These are phyloP conservation scores for Solanum sparsipilum DNA, from an alignment of 257 asterid genomes.

Conservation along the genomic window DNA sequence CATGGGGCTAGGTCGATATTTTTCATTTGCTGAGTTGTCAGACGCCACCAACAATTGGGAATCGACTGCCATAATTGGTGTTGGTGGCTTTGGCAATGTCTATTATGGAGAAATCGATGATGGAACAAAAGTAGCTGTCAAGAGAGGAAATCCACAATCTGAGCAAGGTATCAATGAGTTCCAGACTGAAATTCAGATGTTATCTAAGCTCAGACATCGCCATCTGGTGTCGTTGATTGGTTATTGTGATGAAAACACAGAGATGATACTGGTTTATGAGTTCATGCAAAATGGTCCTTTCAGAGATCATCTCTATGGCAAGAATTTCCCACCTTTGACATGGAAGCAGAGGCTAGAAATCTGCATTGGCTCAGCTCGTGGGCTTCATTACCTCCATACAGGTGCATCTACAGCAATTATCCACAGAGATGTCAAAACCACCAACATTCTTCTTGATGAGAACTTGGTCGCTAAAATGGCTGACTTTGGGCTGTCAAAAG, in stretches of 20 bases:
- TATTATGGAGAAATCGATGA: constrained; percentile 58
- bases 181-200: constrained; percentile 83
- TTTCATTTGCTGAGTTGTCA: constrained; percentile 35
- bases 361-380: constrained; percentile 92
- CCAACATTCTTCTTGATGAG: constrained; percentile 74
- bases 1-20: constrained; percentile 39
- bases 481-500: constrained; percentile 86
- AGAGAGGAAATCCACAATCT: constrained; percentile 90
- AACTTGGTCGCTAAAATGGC: constrained; percentile 80
- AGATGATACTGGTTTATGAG: constrained; percentile 90
- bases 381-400: constrained; percentile 84
- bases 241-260: constrained; percentile 75
- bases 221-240: constrained; percentile 87
- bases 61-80: constrained; percentile 51
- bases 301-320: constrained; percentile 68
- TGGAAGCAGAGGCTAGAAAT: constrained; percentile 82
- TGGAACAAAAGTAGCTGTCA: constrained; percentile 69
- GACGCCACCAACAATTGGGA: constrained; percentile 89
- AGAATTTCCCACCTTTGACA: constrained; percentile 26
- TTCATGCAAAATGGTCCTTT: constrained; percentile 83
- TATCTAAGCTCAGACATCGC: constrained; percentile 85
- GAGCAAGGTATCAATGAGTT: constrained; percentile 92
- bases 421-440: constrained; percentile 83
- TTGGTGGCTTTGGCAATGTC: constrained; percentile 89
- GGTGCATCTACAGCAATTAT: constrained; percentile 84